Conservation (phyloP, 768 basidiomycete species). For the Mycena crocata region DNA sequence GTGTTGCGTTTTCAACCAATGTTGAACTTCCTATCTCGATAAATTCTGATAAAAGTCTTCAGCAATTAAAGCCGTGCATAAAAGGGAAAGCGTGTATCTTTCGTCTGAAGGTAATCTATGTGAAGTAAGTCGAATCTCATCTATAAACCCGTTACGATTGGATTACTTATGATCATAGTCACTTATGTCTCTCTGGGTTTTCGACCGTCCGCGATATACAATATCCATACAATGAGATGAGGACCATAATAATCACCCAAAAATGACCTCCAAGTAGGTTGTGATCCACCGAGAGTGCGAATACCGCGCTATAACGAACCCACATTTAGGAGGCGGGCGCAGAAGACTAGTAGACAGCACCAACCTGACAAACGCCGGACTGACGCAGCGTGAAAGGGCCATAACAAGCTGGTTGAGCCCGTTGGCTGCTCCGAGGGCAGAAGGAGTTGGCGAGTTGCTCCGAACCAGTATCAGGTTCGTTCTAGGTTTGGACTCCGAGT, state of each 20-base stretch:
- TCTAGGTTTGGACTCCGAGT: constrained; percentile 29
- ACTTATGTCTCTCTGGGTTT: neutral
- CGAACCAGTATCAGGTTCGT: constrained; percentile 70
- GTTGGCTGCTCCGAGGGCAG: constrained; percentile 65
- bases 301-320: neutral
- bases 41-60: no score
- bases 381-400: neutral
- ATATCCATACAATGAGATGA: neutral
- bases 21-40: no score
- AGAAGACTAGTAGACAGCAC: no score
- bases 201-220: neutral
- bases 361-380: neutral
- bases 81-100: no score
- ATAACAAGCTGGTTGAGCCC: constrained; percentile 46
- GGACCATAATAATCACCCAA: constrained; percentile 1
- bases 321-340: neutral
- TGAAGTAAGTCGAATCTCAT: no score
- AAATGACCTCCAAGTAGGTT: neutral
- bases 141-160: no score
- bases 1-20: no score
- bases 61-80: no score
- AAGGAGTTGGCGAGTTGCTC: constrained; percentile 56
- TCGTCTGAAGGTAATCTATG: no score
- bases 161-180: no score
- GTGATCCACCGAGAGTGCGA: neutral